phyloP scores from a whole-genome alignment of 1,139 yeast genomes.

The Meyerozyma athensensis region DNA sequence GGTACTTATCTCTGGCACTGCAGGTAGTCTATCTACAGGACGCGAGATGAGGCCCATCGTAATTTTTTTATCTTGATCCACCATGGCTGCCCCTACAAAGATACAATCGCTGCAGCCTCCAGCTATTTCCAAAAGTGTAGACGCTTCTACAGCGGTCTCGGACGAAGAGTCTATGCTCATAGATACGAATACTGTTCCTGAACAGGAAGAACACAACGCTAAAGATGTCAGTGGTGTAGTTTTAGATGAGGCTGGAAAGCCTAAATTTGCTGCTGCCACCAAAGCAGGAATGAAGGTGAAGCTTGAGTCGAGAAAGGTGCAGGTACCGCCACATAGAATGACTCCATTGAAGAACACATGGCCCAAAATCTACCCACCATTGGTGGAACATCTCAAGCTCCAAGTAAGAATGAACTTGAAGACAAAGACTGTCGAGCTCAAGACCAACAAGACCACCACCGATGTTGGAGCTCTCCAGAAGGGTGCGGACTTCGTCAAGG shows the following conservation, averaged over 20 bases:
- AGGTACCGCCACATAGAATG: constrained; percentile 97
- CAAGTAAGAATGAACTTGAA: constrained; percentile 94
- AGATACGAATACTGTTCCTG: constrained; percentile 49
- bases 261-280: constrained; percentile 76
- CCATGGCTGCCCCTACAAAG: constrained; percentile 76
- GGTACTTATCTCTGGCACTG: constrained; percentile 1
- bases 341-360: constrained; percentile 84
- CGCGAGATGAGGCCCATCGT: constrained; percentile 4
- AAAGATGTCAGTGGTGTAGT: constrained; percentile 51
- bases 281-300: constrained; percentile 66
- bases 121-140: constrained; percentile 7
- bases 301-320: constrained; percentile 79
- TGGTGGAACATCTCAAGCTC: constrained; percentile 87
- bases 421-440: constrained; percentile 79
- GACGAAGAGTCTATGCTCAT: constrained; percentile 66
- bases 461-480: constrained; percentile 95
- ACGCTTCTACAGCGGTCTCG: constrained; percentile 11
- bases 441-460: constrained; percentile 73
- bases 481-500: constrained; percentile 94
- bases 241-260: constrained; percentile 85
- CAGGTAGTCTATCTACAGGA: not conserved
- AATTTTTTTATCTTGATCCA: constrained; percentile 5
- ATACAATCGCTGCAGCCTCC: constrained; percentile 9
- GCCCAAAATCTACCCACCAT: constrained; percentile 92
- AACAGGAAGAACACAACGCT: constrained; percentile 15